Evolutionary conservation across 2,329 filamentous ascomycete species (phyloP), one percentile per base, ranked within the genome.

Genomic region (Didymella sp.): DNA sequence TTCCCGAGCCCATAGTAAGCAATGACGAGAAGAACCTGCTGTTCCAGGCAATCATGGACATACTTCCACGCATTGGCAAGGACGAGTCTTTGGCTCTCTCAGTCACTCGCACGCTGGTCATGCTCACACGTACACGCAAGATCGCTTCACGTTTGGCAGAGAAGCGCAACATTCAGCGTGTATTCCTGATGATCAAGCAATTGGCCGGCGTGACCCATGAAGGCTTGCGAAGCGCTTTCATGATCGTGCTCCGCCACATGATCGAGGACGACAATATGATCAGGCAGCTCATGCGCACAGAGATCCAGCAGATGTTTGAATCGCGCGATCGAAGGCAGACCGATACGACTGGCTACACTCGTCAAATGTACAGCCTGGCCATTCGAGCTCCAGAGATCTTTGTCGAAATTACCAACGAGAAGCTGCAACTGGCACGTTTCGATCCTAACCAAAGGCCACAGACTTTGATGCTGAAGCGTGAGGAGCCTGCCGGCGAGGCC

Each of bases 131-230:
- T 21, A 85, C 87, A 58, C 88, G 92, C 47, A 81, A 85, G 13
- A 82, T 96, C 59, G 93, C 95, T 2, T 84, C 87, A 62, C 81
- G 84, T 41, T 83, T 98, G 43, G 91, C 91, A 5, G 90, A 96
- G 73, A 96, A 92, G 79, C 90, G 88, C 72, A 96, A 96, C 67
- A 82, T 99, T 45, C 91, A 95, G 71, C 86, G 92, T 25, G 81
- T 99, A 21, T 98, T 99, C 76, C 85, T 97, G 48, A 96, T 98
- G 91, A 87, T 94, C 55, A 96, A 96, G 75, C 94, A 98, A 74
- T 85, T 98, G 57, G 88, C 91, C 19, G 90, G 90, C 24, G 84
- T 87, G 27, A 89, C 90, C 6, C 90, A 92, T 27, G 85, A 90
- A 51, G 88, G 89, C 51, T 84, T 99, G 9, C 85, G 89, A 60